Percentiles rank a stretch among this genome's conserved stretches.
Conservation (phyloP, 1,284 basidiomycete genomes). For the Tylopilus orsonianus region DNA sequence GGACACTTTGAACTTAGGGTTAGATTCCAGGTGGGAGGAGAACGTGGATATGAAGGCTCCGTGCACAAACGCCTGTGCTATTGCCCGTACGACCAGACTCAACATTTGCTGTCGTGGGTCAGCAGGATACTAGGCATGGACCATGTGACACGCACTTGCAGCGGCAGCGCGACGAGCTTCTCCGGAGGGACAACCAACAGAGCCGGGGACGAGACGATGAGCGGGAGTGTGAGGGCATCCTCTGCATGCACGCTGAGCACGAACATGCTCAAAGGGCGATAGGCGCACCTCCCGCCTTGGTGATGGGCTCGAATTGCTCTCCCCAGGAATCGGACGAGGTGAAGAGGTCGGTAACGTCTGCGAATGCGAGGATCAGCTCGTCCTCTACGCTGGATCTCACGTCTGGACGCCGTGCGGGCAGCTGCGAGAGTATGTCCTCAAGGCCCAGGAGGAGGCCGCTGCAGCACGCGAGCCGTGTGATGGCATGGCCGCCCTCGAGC, state of each 20-base stretch:
- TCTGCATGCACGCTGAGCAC: conserved; percentile 17
- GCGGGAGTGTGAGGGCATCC: conserved; percentile 37
- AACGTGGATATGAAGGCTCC: conserved; percentile 49
- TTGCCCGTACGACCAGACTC: conserved; percentile 46
- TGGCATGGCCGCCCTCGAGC: conserved; percentile 58
- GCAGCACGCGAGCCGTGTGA: conserved; percentile 58
- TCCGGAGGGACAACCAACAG: conserved; percentile 49
- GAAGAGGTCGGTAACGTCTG: conserved; percentile 69
- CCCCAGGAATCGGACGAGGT: conserved; percentile 54
- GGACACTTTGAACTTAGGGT: conserved; percentile 33
- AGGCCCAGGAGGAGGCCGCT: conserved; percentile 65
- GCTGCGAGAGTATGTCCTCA: conserved; percentile 44
- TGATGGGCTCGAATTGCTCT: conserved; percentile 57
- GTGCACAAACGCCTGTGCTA: conserved; percentile 50
- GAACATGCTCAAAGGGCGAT: conserved; percentile 16
- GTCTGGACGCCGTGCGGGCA: conserved; percentile 21
- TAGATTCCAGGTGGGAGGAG: conserved; percentile 32
- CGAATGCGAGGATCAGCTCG: conserved; percentile 63
- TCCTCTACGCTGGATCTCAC: conserved; percentile 53
- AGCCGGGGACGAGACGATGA: conserved; percentile 59
- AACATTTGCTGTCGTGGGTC: conserved; percentile 36
- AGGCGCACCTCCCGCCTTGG: conserved; percentile 37
- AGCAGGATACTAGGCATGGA: conserved; percentile 2
- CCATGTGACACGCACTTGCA: conserved; percentile 38
- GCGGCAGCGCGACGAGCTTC: conserved; percentile 57